phyloP scores from a whole-genome alignment of 495 filamentous ascomycete genomes.

The Lophiotrema nucula region DNA sequence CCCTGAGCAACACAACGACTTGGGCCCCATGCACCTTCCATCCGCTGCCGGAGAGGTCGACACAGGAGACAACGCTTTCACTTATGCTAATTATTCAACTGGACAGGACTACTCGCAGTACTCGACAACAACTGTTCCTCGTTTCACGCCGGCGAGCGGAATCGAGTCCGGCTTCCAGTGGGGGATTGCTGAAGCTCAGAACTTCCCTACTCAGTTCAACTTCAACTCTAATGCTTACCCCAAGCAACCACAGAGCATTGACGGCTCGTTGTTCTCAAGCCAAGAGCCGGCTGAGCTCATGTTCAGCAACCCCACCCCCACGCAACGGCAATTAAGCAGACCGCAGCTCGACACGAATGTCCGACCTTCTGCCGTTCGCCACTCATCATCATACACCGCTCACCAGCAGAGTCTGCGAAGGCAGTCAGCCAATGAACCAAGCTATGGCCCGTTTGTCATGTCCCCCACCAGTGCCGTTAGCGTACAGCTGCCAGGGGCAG shows the following conservation, averaged over 20 bases:
- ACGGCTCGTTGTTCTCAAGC: constrained; percentile 6
- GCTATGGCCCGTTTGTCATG: constrained; percentile 6
- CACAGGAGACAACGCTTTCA: constrained; percentile 11
- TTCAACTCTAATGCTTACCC: background rate
- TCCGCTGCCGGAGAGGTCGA: constrained; percentile 15
- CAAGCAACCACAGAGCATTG: constrained; percentile 2
- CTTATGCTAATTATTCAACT: constrained; percentile 25
- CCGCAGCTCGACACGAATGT: constrained; percentile 16
- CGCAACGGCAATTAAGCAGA: constrained; percentile 1
- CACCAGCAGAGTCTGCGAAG: constrained; percentile 1
- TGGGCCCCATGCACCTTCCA: constrained; percentile 21
- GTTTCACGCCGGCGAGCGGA: constrained; percentile 5
- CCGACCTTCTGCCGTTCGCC: background rate
- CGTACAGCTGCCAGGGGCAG: background rate
- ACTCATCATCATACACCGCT: constrained; percentile 8
- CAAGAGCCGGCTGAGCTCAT: background rate
- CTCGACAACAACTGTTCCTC: constrained; percentile 1
- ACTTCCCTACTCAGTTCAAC: constrained; percentile 1
- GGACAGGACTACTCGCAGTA: constrained; percentile 21
- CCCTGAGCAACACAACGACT: constrained; percentile 13
- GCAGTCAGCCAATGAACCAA: constrained; percentile 1
- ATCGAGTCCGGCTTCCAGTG: constrained; percentile 12
- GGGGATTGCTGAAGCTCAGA: constrained; percentile 10
- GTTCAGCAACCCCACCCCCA: background rate
- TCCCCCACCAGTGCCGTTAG: constrained; percentile 12